Evolutionary conservation across 768 basidiomycete genomes (phyloP), one percentile per base, ranked within the genome.

Genomic region (Amanita muscaria): DNA sequence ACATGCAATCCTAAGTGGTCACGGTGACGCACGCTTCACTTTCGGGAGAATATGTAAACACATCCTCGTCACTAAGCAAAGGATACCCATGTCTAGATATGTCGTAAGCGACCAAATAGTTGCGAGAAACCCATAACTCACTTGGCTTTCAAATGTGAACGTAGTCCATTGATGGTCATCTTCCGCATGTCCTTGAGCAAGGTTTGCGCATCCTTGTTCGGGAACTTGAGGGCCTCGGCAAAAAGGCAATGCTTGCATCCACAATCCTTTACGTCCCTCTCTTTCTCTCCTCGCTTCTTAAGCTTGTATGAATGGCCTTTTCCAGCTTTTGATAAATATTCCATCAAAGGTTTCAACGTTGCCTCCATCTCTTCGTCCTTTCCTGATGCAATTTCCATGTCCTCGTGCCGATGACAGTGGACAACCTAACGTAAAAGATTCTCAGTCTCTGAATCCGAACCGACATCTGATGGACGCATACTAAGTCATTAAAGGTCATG

Each of bases 11-110:
- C n/a, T n/a, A n/a, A n/a, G n/a, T n/a, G n/a, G n/a, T n/a, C n/a
- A n/a, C n/a, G n/a, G n/a, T n/a, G n/a, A n/a, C n/a, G n/a, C n/a
- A n/a, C n/a, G n/a, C n/a, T n/a, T n/a, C n/a, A n/a, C n/a, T n/a
- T n/a, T n/a, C n/a, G n/a, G n/a, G n/a, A n/a, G 18, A 39, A 29
- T 6, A 29, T 29, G 6, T 29, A 12, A 68, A 71, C 40, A 77
- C 60, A 53, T 80, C 79, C 50, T 81, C 79, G 52, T 81, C 79
- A 0, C 69, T 63, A 24, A 77, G 60, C 14, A 58, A 52, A 29
- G 55, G 52, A 27, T 77, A 61, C 10, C 61, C 59, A 60, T 82
- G 81, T 52, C 82, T 83, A 44, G 9, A 37, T 43, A 3, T 33
- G 33, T 24, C 21, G 27, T 34, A 35, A 35, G 27, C 7, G 9